Conservation (phyloP, 2,329 filamentous ascomycete species). For the Cytospora piceae region DNA sequence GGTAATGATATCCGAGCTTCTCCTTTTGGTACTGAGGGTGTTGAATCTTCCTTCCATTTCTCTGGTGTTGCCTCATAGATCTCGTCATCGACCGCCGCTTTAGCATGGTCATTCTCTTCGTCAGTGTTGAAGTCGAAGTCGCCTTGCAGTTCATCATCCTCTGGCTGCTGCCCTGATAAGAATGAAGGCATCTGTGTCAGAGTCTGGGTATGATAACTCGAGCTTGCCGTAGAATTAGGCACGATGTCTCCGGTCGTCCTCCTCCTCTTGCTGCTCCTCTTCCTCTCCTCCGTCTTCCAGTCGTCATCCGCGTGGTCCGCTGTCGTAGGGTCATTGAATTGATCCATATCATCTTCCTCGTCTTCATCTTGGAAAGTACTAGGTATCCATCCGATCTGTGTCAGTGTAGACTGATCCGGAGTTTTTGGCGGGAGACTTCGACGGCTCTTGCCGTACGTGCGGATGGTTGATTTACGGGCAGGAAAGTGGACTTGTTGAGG, state of each 20-base stretch:
- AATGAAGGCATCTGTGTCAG: slow-evolving; percentile 40
- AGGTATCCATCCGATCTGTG: slow-evolving; percentile 37
- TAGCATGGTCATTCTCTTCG: background rate
- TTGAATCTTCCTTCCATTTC: slow-evolving; percentile 17
- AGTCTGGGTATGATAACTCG: slow-evolving; percentile 41
- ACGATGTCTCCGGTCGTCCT: slow-evolving; percentile 36
- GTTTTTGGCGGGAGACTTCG: slow-evolving; percentile 19
- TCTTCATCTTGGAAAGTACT: slow-evolving; percentile 26
- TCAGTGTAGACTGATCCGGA: slow-evolving; percentile 41
- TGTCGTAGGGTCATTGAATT: slow-evolving; percentile 8
- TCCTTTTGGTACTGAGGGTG: background rate
- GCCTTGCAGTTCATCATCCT: slow-evolving; percentile 31
- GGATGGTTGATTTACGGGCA: slow-evolving; percentile 28
- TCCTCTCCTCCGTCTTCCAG: slow-evolving; percentile 1
- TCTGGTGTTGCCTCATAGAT: background rate
- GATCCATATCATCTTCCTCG: slow-evolving; percentile 27
- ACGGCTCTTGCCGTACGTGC: slow-evolving; percentile 20
- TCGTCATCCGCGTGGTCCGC: slow-evolving; percentile 13
- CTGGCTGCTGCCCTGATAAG: slow-evolving; percentile 20
- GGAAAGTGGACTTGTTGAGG: slow-evolving; percentile 40
- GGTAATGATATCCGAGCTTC: background rate
- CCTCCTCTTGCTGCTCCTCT: slow-evolving; percentile 31
- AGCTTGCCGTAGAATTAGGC: slow-evolving; percentile 31
- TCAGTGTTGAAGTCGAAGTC: slow-evolving; percentile 16
- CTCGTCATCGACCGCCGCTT: background rate